phyloP scores from a whole-genome alignment of 2,329 filamentous ascomycete species.

The Cucurbitaria berberidis region DNA sequence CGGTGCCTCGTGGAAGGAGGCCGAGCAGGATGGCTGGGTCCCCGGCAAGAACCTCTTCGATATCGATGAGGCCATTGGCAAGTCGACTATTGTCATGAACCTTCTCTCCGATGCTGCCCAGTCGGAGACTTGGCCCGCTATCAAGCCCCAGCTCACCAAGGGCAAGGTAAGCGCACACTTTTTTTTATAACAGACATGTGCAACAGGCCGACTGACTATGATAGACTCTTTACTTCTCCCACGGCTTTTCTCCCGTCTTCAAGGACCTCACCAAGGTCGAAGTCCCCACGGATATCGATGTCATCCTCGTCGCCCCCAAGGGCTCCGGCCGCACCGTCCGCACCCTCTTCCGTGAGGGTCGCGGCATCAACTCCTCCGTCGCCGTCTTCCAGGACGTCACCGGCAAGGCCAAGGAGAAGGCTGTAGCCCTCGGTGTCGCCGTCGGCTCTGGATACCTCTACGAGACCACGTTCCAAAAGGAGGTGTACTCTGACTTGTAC shows the following conservation, averaged over 20 bases:
- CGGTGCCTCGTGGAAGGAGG: constrained; percentile 98
- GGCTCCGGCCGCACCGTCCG: constrained; percentile 98
- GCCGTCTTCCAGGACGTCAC: constrained; percentile 99
- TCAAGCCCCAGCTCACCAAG: constrained; percentile 98
- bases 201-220: constrained; percentile 14
- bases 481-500: constrained; percentile 99
- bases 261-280: constrained; percentile 99
- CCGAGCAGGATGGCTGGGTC: constrained; percentile 95
- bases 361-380: constrained; percentile 99
- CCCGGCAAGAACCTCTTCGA: constrained; percentile 99
- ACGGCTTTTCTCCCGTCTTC: constrained; percentile 99
- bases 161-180: constrained; percentile 79
- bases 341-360: constrained; percentile 97
- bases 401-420: constrained; percentile 97
- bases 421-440: constrained; percentile 93
- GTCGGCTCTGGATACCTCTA: constrained; percentile 98
- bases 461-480: constrained; percentile 99
- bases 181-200: constrained; percentile 27
- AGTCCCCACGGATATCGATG: constrained; percentile 92
- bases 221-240: constrained; percentile 99
- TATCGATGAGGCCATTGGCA: constrained; percentile 92
- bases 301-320: constrained; percentile 99
- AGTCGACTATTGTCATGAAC: constrained; percentile 98
- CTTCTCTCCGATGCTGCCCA: constrained; percentile 96
- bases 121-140: constrained; percentile 96